phyloP scores from a whole-genome alignment of 1,284 basidiomycete genomes.

The Boletus semigastroideus region DNA sequence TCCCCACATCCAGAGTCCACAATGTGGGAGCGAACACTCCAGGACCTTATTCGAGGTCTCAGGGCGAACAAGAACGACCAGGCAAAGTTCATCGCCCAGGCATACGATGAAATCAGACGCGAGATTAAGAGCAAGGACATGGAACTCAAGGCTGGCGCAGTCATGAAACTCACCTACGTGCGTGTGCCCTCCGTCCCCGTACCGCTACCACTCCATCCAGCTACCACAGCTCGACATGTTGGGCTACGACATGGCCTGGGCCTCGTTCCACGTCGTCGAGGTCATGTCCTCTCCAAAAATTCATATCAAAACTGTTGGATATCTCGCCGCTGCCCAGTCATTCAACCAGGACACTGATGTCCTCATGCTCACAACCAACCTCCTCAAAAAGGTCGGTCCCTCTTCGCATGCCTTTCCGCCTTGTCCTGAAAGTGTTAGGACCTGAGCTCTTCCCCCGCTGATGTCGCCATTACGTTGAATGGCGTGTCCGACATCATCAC shows the following conservation, averaged over 20 bases:
- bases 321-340: conserved; percentile 91
- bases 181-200: conserved; percentile 36
- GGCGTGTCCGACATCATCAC: conserved; percentile 90
- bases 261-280: conserved; percentile 94
- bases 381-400: conserved; percentile 85
- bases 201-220: conserved; percentile 10
- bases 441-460: conserved; percentile 71
- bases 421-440: conserved; percentile 54
- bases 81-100: conserved; percentile 76
- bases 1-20: too few species aligned
- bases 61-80: conserved; percentile 86
- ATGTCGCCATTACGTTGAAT: conserved; percentile 82
- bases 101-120: conserved; percentile 83
- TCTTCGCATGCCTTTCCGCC: neutral
- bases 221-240: conserved; percentile 82
- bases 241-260: conserved; percentile 88
- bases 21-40: conserved; percentile 94
- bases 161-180: conserved; percentile 97
- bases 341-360: conserved; percentile 96
- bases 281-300: conserved; percentile 93
- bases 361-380: conserved; percentile 95
- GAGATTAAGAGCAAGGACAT: conserved; percentile 95
- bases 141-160: conserved; percentile 93
- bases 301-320: conserved; percentile 94
- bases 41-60: conserved; percentile 89